These are phyloP conservation scores for Kodamaea kakaduensis DNA, from an alignment of 805 yeast genomes.

Conservation along the genomic window DNA sequence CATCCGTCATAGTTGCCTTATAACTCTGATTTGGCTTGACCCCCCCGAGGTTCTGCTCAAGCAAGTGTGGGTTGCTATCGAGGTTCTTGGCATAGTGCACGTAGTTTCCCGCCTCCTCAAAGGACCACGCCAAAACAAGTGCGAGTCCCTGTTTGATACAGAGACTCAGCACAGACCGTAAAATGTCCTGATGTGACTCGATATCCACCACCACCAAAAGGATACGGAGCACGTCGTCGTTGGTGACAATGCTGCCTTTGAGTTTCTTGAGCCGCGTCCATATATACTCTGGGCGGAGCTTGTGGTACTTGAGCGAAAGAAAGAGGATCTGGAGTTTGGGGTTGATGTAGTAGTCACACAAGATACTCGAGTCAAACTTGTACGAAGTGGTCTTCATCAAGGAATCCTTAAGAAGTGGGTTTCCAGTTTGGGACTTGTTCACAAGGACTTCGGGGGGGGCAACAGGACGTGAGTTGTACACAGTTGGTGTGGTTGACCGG, in stretches of 20 bases:
- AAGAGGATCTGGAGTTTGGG: constrained; percentile 55
- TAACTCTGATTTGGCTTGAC: constrained; percentile 36
- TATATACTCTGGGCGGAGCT: constrained; percentile 71
- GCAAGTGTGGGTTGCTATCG: constrained; percentile 29
- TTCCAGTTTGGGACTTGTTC: constrained; percentile 62
- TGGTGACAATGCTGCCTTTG: constrained; percentile 30
- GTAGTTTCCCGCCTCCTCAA: constrained; percentile 47
- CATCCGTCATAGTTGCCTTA: constrained; percentile 41
- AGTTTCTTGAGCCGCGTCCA: constrained; percentile 49
- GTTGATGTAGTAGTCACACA: constrained; percentile 60
- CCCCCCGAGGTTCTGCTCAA: constrained; percentile 39
- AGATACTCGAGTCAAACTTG: constrained; percentile 53
- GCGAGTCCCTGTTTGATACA: constrained; percentile 49
- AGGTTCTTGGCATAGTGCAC: constrained; percentile 35
- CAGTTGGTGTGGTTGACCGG: neutral
- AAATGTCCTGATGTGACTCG: constrained; percentile 48
- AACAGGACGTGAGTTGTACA: neutral
- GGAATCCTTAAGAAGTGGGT: constrained; percentile 56
- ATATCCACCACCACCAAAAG: constrained; percentile 64
- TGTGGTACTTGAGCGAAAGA: constrained; percentile 67
- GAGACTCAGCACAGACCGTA: constrained; percentile 45
- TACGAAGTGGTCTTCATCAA: constrained; percentile 47
- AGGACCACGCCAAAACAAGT: constrained; percentile 49
- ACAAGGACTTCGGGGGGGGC: constrained; percentile 15
- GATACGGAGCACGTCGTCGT: constrained; percentile 46